Base-by-base conservation (phyloP, 1,139 yeast genomes). In the Trichomonascaceae sp. region DNA sequence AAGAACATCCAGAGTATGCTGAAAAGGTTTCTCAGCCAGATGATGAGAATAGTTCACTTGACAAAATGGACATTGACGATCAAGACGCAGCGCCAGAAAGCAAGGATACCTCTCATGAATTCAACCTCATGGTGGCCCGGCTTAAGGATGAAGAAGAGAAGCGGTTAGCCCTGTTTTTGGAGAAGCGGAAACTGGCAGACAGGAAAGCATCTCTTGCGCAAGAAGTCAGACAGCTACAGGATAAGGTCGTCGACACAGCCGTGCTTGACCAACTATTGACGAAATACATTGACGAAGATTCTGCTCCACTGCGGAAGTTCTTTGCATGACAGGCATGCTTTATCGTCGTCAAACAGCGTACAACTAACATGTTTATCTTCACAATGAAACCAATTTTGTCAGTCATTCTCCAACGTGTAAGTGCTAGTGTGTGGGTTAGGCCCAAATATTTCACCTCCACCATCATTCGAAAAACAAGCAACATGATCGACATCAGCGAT, bases 141-240 rank as follows among this genome's bases (percentile, higher is more conserved):
- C 41, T 57, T 16, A 40, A 40, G 27, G 57, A 57, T 35, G 62
- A 57, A 38, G 52, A 56, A 32, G 37, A 36, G 14, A 40, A 51
- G 18, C 39, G 60, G 11, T 32, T 45, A 28, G 46, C 43, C 20
- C 40, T 56, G 25, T 55, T 51, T 32, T 43, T 42, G 4, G 32
- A 33, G 16, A 45, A 49, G 37, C 41, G 47, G 13, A 44, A 41
- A 28, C 45, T 56, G 8, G 40, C 38, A 17, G 49, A 44, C 13
- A 36, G 41, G 26, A 43, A 48, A 35, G 39, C 44, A 4, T 41
- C 33, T 15, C 41, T 57, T 26, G 35, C 41, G 3, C 37, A 36
- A 3, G 53, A 52, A 27, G 48, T 48, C 33, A 43, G 45, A 27
- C 34, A 41, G 26, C 41, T 53, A 20, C 44, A 46, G 38, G 50